Evolutionary conservation across 2,329 filamentous ascomycete species (phyloP).

Genomic region (Aspergillus sp.): DNA sequence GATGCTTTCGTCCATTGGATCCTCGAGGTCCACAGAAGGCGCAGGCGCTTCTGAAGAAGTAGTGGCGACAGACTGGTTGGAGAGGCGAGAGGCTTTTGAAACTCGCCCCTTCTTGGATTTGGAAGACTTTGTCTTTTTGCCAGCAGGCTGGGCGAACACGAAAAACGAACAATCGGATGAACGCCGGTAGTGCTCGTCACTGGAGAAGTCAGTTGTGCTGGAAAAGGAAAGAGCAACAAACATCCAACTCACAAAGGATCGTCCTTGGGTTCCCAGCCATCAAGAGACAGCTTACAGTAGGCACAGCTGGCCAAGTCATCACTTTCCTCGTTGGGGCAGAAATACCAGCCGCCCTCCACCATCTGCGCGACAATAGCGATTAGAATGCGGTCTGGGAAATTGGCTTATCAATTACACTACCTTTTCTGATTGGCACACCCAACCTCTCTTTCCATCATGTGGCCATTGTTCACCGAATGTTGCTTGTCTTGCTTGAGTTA

Average conservation of each 20-base stretch:
- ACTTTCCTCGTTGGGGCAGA: constrained; percentile 75
- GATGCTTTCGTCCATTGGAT: constrained; percentile 56
- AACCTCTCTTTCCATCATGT: constrained; percentile 80
- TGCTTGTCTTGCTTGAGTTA: constrained; percentile 71
- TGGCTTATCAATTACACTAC: constrained; percentile 42
- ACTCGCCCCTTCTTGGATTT: constrained; percentile 50
- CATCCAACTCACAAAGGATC: constrained; percentile 67
- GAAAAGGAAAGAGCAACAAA: constrained; percentile 15
- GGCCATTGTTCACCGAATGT: constrained; percentile 88
- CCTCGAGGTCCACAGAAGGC: constrained; percentile 37
- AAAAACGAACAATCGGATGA: constrained; percentile 82
- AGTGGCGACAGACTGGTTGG: constrained; percentile 45
- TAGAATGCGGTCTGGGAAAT: constrained; percentile 4
- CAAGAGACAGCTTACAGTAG: constrained; percentile 83
- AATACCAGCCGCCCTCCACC: constrained; percentile 90
- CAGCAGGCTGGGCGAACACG: constrained; percentile 51
- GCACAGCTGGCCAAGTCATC: constrained; percentile 88
- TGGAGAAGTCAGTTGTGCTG: constrained; percentile 31
- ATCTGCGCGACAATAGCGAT: constrained; percentile 50
- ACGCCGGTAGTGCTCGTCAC: constrained; percentile 79
- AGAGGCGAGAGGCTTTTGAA: constrained; percentile 68
- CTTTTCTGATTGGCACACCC: constrained; percentile 87
- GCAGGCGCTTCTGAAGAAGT: constrained; percentile 37
- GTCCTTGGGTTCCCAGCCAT: constrained; percentile 91
- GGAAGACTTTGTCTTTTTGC: constrained; percentile 54